Evolutionary conservation across 73 alveolate species (phyloP), one percentile per base, ranked within the genome.

Genomic region (Stentor coeruleus): DNA sequence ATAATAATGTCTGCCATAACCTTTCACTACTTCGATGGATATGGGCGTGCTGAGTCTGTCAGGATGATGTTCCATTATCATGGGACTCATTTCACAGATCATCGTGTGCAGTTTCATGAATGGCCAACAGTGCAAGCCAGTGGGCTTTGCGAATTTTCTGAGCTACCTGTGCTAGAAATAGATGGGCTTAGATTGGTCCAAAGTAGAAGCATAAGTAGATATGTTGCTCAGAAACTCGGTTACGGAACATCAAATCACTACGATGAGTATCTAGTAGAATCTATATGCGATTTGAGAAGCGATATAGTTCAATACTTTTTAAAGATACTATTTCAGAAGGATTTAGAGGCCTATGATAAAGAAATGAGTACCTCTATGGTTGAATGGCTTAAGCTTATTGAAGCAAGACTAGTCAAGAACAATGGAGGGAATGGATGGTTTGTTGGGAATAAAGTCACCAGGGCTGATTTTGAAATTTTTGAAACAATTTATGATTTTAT

Each of bases 41-140:
- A 86, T 84, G 92, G 85, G 15, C 59, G 89, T 39, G 92, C 88
- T 38, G 92, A 86, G 35, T 39, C 84, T 6, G 83, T 86, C 82
- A 81, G 92, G 74, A 37, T 83, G 66, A 85, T 86, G 77, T 76
- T 83, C 41, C 72, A 35, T 75, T 81, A 74, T 76, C 89, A 87
- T 37, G 77, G 77, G 35, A 81, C 20, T 1, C 85, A 82, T 1
- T 83, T 82, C 55, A 82, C 74, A 72, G 89, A 86, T 74, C 59
- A 33, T 59, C 49, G 89, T 66, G 39, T 82, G 85, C 81, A 41
- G 74, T 60, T 77, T 35, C 89, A 86, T 60, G 73, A 59, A 3
- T 38, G 66, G 66, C 82, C 76, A 39, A 82, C 60, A 58, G 30
- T 72, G 35, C 66, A 81, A 59, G 84, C 85, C n/a, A 42, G 49